phyloP scores from a whole-genome alignment of 192 early-diverging fungal species.

The Gonapodya prolifera region DNA sequence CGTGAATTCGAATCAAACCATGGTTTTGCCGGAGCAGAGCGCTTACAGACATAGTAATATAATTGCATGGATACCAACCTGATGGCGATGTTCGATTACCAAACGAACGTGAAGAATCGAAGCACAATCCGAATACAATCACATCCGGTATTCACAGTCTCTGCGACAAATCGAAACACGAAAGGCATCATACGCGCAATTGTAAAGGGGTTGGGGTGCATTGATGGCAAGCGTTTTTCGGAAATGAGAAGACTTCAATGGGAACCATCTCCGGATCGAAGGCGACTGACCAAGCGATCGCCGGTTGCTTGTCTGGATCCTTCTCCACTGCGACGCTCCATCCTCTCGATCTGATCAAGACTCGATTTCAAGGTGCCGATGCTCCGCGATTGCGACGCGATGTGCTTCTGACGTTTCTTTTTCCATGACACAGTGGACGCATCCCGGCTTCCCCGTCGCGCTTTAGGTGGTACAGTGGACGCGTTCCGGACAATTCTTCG shows the following conservation, averaged over 20 bases:
- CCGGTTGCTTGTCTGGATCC: constrained; percentile 76
- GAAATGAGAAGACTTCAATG: not conserved
- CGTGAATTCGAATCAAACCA: no score
- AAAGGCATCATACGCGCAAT: no score
- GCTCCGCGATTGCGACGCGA: not conserved
- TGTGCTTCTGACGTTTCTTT: not conserved
- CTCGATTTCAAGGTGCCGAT: constrained; percentile 66
- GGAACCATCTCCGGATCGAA: not conserved
- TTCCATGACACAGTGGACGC: constrained; percentile 6
- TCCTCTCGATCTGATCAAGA: constrained; percentile 92
- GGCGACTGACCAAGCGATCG: constrained; percentile 62
- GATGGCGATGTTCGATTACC: no score
- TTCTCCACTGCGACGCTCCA: constrained; percentile 71
- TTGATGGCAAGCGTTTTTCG: not conserved
- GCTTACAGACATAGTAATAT: no score
- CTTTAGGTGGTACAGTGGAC: constrained; percentile 52
- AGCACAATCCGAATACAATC: no score
- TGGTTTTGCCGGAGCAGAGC: no score
- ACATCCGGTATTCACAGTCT: no score
- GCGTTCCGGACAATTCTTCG: constrained; percentile 42
- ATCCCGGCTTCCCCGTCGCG: constrained; percentile 22
- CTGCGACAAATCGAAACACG: no score
- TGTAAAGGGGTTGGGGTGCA: no score
- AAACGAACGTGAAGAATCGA: no score
- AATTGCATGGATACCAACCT: no score